These are phyloP conservation scores for Aspergillus glaucus DNA, from an alignment of 2,329 filamentous ascomycete genomes.

Conservation along the genomic window DNA sequence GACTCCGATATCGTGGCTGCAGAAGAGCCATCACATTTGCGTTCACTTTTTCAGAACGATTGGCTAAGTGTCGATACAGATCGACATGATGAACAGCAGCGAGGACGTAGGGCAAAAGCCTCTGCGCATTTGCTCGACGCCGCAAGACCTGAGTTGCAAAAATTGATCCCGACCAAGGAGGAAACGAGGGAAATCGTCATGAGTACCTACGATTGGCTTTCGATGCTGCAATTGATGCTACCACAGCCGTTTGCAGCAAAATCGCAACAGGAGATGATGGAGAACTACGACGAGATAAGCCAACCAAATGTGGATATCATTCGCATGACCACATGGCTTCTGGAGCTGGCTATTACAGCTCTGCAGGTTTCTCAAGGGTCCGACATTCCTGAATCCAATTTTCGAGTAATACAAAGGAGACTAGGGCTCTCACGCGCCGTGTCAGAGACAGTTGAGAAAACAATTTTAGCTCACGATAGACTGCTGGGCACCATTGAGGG, in stretches of 20 bases:
- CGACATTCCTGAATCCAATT: neutral
- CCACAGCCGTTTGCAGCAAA: constrained; percentile 8
- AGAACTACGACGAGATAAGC: constrained; percentile 9
- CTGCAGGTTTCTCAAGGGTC: constrained; percentile 5
- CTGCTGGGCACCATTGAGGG: constrained; percentile 8
- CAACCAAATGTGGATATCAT: constrained; percentile 8
- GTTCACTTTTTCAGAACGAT: constrained; percentile 14
- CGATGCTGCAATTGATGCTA: constrained; percentile 7
- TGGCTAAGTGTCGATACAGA: constrained; percentile 11
- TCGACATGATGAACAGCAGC: constrained; percentile 2
- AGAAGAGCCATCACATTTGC: constrained; percentile 9
- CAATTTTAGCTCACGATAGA: constrained; percentile 11
- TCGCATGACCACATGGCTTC: constrained; percentile 10
- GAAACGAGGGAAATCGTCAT: constrained; percentile 6
- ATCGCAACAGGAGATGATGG: constrained; percentile 8
- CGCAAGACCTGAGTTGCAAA: constrained; percentile 9
- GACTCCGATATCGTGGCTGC: constrained; percentile 8
- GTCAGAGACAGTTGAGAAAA: constrained; percentile 7
- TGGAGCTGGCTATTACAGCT: constrained; percentile 9
- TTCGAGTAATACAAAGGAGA: neutral
- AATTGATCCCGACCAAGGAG: constrained; percentile 9
- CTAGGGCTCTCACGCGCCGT: constrained; percentile 5
- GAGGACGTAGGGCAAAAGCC: constrained; percentile 4
- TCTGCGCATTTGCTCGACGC: constrained; percentile 4
- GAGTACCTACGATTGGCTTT: constrained; percentile 11